Evolutionary conservation across 116 monocot genomes (phyloP).

Genomic region (Iris pallida): DNA sequence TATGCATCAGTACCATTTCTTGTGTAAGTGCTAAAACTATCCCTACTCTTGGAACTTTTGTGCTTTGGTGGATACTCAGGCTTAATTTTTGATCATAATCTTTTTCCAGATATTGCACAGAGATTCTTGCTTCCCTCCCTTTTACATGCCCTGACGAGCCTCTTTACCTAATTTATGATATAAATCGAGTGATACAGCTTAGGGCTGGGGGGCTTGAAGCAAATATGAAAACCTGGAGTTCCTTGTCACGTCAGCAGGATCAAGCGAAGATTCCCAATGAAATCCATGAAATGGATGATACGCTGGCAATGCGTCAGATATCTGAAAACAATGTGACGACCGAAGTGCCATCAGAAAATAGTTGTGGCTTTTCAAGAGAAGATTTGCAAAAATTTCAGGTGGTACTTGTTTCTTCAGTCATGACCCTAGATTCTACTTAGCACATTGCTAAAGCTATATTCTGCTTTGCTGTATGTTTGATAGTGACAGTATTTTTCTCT

Average conservation of each 20-base stretch:
- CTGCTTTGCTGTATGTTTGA: neutral
- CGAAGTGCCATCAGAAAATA: conserved; percentile 4
- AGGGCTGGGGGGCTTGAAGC: conserved; percentile 82
- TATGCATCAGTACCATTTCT: conserved; percentile 66
- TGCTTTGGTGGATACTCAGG: neutral
- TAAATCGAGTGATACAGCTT: conserved; percentile 84
- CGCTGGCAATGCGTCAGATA: conserved; percentile 9
- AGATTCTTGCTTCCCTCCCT: conserved; percentile 89
- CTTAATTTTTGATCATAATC: conserved; percentile 6
- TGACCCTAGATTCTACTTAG: neutral
- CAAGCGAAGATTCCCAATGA: conserved; percentile 16
- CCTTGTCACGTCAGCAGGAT: conserved; percentile 39
- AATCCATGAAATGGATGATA: conserved; percentile 7
- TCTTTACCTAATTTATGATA: conserved; percentile 93
- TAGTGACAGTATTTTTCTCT: too few relatives aligned
- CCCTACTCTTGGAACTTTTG: neutral
- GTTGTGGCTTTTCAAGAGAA: conserved; percentile 32
- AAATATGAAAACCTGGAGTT: conserved; percentile 90
- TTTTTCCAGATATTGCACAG: conserved; percentile 75
- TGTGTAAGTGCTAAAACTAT: conserved; percentile 50
- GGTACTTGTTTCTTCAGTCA: conserved; percentile 1
- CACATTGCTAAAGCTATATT: conserved; percentile 2
- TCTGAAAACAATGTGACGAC: conserved; percentile 7
- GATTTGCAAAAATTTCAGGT: conserved; percentile 61
- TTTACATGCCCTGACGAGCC: conserved; percentile 88